Conservation (phyloP, 306 rosid genomes). For the Acmispon strigosus region DNA sequence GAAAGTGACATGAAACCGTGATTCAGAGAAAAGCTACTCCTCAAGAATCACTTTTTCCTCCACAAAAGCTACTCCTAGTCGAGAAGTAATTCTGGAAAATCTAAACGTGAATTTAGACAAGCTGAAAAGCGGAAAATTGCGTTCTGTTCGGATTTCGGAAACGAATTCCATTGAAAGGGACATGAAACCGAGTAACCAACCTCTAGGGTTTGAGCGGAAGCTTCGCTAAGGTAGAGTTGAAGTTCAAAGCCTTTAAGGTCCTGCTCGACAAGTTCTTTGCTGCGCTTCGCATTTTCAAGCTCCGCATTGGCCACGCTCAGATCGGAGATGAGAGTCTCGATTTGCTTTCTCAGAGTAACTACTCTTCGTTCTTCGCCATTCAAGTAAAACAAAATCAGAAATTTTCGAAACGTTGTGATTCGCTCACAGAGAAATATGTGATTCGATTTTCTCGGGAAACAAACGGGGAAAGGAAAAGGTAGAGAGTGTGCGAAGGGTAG, state of each 20-base stretch:
- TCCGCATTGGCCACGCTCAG: conserved; percentile 38
- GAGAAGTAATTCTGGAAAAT: no score
- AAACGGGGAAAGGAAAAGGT: not conserved
- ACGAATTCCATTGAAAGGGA: not conserved
- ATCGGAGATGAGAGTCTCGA: conserved; percentile 53
- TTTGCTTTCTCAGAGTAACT: conserved; percentile 50
- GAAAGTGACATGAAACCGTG: not conserved
- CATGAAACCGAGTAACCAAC: conserved; percentile 19
- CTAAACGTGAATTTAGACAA: no score
- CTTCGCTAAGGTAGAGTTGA: conserved; percentile 47
- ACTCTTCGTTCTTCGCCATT: conserved; percentile 58
- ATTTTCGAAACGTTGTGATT: not conserved
- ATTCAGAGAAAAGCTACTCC: no score
- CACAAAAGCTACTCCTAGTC: no score
- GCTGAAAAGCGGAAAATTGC: no score
- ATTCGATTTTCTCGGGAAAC: conserved; percentile 5
- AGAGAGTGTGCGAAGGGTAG: not conserved
- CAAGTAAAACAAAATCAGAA: not conserved
- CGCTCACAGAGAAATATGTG: not conserved
- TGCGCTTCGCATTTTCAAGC: conserved; percentile 60
- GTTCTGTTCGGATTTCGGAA: no score
- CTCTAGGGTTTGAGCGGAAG: conserved; percentile 61
- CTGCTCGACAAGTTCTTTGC: conserved; percentile 63
- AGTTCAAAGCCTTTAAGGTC: conserved; percentile 79
- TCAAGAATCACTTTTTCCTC: no score